Evolutionary conservation across 176 grass and related monocot species (phyloP), one percentile per base, ranked within the genome.

Genomic region (Tillandsia fasciculata): DNA sequence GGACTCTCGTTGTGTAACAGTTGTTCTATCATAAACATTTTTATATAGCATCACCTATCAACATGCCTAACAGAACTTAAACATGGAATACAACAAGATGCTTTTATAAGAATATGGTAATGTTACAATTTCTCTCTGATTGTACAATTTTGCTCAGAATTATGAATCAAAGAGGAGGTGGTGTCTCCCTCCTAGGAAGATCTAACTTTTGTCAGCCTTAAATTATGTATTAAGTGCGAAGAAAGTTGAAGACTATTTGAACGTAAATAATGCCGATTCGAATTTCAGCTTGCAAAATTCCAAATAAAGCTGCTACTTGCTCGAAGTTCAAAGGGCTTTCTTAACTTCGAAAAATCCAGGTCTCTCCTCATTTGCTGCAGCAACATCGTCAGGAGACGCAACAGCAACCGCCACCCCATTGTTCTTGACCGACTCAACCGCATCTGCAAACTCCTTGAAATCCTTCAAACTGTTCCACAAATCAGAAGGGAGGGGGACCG

Each of bases 401-500:
- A 99, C 89, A 26, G 87, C 84, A 28, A 99, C 94, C 64, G 82
- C 84, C 33, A 90, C 87, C 8, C 94, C 94, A 2, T 71, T 99
- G 72, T 80, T 81, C 8, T 93, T 93, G 71, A 99, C 79, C 13
- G 84, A 81, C 68, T 99, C 89, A 1, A 93, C 81, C 9, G 77
- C 89, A 83, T 90, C 87, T 24, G 86, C 89, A 22, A 99, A 99
- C 80, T 99, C 94, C 84, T 93, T 93, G 77, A 99, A 93, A 83
- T 99, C 89, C 74, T 92, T 90, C 57, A 77, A 51, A 53, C 94
- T 99, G 83, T 73, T 51, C 8, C 26, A 82, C 15, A 57, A 6
- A 20, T 52, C 72, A 70, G 14, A 75, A 83, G 64, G 56, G 24
- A 1, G 13, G 53, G 22, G 74, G 0, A 20, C 23, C 73, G 20